Conservation (phyloP, 495 filamentous ascomycete genomes). For the Articulospora tetracladia region DNA sequence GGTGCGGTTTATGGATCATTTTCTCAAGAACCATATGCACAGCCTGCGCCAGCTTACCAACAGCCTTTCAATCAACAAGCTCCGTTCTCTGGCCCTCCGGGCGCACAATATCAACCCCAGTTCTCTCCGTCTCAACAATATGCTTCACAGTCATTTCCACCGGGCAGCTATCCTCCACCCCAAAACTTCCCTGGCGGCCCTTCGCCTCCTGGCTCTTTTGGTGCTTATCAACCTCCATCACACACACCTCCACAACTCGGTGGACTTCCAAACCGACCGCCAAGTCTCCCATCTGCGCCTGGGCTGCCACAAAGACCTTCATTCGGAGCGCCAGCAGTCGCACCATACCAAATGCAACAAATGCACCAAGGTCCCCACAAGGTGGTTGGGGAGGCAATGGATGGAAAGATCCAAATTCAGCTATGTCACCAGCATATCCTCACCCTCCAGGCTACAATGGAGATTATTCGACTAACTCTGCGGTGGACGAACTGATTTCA, state of each 20-base stretch:
- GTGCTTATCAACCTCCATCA: conserved; percentile 36
- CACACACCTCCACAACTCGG: conserved; percentile 21
- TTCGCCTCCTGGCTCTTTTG: conserved; percentile 43
- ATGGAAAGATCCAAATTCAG: conserved; percentile 30
- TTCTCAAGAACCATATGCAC: conserved; percentile 27
- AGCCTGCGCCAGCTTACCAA: conserved; percentile 26
- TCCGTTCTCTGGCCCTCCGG: conserved; percentile 23
- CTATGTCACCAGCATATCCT: conserved; percentile 31
- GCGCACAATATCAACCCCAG: conserved; percentile 24
- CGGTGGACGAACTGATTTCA: conserved; percentile 61
- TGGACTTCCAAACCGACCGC: conserved; percentile 41
- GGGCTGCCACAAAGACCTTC: conserved; percentile 63
- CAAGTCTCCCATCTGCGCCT: conserved; percentile 49
- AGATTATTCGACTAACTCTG: conserved; percentile 33
- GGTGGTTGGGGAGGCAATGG: conserved; percentile 25
- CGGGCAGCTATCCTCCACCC: conserved; percentile 13
- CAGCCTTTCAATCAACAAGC: conserved; percentile 24
- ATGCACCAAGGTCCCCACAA: conserved; percentile 52
- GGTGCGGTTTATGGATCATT: conserved; percentile 27
- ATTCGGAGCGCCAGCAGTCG: conserved; percentile 50
- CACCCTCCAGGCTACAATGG: conserved; percentile 29
- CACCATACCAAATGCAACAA: conserved; percentile 57
- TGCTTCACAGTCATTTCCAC: conserved; percentile 20
- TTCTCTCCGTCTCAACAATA: conserved; percentile 23
- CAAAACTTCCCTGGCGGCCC: conserved; percentile 12